Base-by-base conservation (phyloP, 192 early-diverging fungal species). In the Paraglomus occultum region DNA sequence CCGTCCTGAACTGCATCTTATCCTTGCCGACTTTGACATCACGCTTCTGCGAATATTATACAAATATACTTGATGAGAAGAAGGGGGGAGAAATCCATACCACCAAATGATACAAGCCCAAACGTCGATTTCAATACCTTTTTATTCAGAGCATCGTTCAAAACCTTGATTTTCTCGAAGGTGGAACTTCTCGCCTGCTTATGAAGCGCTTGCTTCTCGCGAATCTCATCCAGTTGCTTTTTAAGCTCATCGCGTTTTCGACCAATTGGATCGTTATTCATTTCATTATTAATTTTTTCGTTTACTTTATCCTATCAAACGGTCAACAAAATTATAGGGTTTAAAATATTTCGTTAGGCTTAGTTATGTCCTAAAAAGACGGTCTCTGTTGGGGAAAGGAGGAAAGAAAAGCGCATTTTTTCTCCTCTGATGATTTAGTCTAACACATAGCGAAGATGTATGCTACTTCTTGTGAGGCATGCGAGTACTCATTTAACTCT, bases 1-100 rank as follows among this genome's bases (percentile, higher is more conserved):
- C 80, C 39, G 79, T 89, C 82, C 92, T 94, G 84, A 83, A 95
- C 49, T 85, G 86, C 51, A 89, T 77, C 82, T 90, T 94, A 74
- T 89, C 80, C 75, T 92, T 90, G 71, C 82, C 81, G 31, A 77
- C 76, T 84, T 91, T 91, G 58, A 87, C 78, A 22, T 93, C 93
- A 7, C 87, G 84, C 51, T 79, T 82, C 89, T 91, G 45, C 5
- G 74, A 61, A 48, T 40, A 31, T 53, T n/a, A n/a, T n/a, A n/a
- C n/a, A 42, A 5, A 50, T 22, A 7, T 12, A 64, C 23, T 38
- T 44, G 18, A 20, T 23, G 8, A 31, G n/a, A n/a, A n/a, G n/a
- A n/a, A n/a, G n/a, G n/a, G 17, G n/a, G 11, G n/a, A 57, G 20
- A 5, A 52, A 18, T 57, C 6, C 14, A n/a, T 57, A 55, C 55